Conservation (phyloP, 331 rosid genomes). For the Rosa hybrid region DNA sequence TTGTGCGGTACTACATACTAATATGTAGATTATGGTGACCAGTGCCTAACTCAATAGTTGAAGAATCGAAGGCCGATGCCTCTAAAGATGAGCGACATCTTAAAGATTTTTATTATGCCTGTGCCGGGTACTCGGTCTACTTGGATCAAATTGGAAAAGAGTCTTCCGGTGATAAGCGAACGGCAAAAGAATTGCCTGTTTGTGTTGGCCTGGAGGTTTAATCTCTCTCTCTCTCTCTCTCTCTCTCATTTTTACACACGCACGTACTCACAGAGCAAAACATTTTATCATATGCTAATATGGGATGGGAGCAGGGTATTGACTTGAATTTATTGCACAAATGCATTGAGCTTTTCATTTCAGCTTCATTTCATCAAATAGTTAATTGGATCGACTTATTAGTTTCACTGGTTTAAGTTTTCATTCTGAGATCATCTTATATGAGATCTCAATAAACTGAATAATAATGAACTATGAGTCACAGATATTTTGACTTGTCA, state of each 20-base stretch:
- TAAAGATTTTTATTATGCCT: constrained; percentile 9
- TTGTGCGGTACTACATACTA: background rate
- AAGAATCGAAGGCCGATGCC: background rate
- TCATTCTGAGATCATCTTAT: background rate
- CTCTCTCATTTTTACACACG: background rate
- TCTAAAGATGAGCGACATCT: constrained; percentile 11
- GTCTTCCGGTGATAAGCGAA: background rate
- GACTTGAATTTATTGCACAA: background rate
- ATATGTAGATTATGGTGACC: background rate
- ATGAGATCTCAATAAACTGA: background rate
- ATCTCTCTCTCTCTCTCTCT: background rate
- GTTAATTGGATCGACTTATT: background rate
- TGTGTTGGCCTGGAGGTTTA: constrained; percentile 14
- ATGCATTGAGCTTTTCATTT: background rate
- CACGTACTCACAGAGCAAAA: background rate
- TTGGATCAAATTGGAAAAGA: background rate
- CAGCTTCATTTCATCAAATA: background rate
- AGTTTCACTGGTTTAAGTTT: background rate
- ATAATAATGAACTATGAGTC: background rate
- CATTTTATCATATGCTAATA: background rate
- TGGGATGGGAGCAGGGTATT: background rate
- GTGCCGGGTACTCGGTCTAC: constrained; percentile 19
- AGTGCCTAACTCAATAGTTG: constrained; percentile 10
- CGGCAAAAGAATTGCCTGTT: constrained; percentile 7
- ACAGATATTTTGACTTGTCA: background rate